Base-by-base conservation (phyloP, 352 stramenopile genomes). In the Phytopythium vexans region DNA sequence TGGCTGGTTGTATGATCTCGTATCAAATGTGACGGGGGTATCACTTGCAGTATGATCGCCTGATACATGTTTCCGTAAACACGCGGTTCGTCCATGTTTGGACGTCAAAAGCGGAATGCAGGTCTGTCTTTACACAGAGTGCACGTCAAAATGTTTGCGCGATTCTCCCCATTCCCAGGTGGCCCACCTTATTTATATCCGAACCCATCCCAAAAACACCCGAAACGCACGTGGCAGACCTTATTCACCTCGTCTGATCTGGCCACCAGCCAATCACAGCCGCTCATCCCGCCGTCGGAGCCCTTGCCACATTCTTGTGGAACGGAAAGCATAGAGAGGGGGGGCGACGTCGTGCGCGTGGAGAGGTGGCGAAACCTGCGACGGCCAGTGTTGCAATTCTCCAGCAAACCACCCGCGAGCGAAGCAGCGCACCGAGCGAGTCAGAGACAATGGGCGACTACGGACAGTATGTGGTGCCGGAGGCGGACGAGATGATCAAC, bases 401-500 rank as follows among this genome's bases (percentile, higher is more conserved):
- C 21, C 21, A 27, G 21, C 21, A 2, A 27, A 27, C 21, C 21
- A 27, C 21, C 21, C 21, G 21, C 21, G 21, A 49, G 6, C 3
- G 27, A 27, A 21, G 39, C 8, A 47, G 39, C 33, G 42, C 5
- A n/a, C 10, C 27, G 35, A 63, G 1, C 14, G 21, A 27, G 21
- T 27, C 21, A 27, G 21, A 27, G 21, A 73, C n/a, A 4, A 93
- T 93, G 83, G 83, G 83, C 52, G 83, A 93, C 61, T 93, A 91
- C 65, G 83, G 80, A 37, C 83, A 93, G 53, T 93, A 93, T 66
- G 67, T 90, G 40, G 83, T 93, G 60, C 83, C 82, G 21, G 79
- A 70, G 70, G 77, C 78, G 39, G 77, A 83, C 15, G 70, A 82
- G 59, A 88, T 89, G 77, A 91, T 96, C 62, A 96, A 96, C 81